phyloP scores from a whole-genome alignment of 1,284 basidiomycete genomes.

The Boletus holoroseus region DNA sequence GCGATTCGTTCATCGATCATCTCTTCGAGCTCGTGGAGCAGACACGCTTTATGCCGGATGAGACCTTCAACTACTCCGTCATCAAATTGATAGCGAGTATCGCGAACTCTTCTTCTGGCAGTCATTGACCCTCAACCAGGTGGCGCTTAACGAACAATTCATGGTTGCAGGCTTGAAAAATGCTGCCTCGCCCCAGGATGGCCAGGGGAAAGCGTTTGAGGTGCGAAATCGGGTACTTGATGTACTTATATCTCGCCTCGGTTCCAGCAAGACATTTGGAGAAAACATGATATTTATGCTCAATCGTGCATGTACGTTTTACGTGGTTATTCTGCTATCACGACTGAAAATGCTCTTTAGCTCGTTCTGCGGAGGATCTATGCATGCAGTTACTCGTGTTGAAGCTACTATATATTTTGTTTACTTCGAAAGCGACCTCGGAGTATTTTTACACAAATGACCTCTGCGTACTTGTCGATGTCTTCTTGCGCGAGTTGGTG shows the following conservation, averaged over 20 bases:
- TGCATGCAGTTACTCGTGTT: slow-evolving; percentile 94
- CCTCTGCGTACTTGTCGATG: slow-evolving; percentile 91
- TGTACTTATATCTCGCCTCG: slow-evolving; percentile 77
- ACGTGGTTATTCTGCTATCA: not conserved
- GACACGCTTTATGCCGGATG: slow-evolving; percentile 83
- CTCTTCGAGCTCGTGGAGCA: slow-evolving; percentile 93
- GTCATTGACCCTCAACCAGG: slow-evolving; percentile 39
- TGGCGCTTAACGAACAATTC: slow-evolving; percentile 96
- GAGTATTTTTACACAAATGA: slow-evolving; percentile 99
- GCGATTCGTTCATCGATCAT: slow-evolving; percentile 81
- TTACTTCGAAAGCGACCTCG: slow-evolving; percentile 88
- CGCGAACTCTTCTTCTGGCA: not conserved
- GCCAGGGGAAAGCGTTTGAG: slow-evolving; percentile 30
- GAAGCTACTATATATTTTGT: slow-evolving; percentile 92
- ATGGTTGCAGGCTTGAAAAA: slow-evolving; percentile 72
- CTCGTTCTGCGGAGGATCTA: slow-evolving; percentile 80
- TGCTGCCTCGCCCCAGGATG: slow-evolving; percentile 18
- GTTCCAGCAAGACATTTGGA: slow-evolving; percentile 89
- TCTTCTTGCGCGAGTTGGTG: slow-evolving; percentile 87
- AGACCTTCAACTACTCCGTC: slow-evolving; percentile 88
- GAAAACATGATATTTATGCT: slow-evolving; percentile 99
- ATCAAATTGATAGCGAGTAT: slow-evolving; percentile 82
- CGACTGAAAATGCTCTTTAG: slow-evolving; percentile 36
- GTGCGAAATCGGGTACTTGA: slow-evolving; percentile 75
- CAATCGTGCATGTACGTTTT: slow-evolving; percentile 78